phyloP scores from a whole-genome alignment of 2,329 filamentous ascomycete genomes.

The Aspergillus aculeatus region DNA sequence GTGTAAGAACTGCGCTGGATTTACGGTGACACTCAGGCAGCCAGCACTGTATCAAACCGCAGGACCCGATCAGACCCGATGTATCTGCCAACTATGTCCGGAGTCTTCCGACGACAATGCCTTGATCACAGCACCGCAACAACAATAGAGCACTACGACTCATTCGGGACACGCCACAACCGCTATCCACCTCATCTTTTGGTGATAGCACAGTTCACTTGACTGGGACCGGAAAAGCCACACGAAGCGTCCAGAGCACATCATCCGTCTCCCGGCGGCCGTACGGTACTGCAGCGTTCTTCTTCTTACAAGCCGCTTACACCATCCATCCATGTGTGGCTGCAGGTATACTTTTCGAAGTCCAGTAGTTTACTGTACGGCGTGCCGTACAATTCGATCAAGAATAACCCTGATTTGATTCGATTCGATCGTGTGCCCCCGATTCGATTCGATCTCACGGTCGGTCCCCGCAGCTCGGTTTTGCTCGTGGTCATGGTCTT shows the following conservation, averaged over 20 bases:
- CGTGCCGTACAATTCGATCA: neutral
- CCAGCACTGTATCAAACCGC: neutral
- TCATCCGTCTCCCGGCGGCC: neutral
- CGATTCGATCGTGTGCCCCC: too few species aligned
- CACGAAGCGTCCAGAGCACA: neutral
- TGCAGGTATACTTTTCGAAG: neutral
- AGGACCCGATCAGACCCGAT: neutral
- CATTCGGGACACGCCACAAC: neutral
- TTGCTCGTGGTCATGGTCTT: neutral
- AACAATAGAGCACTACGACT: neutral
- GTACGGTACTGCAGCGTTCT: neutral
- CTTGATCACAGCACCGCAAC: neutral
- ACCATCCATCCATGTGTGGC: neutral
- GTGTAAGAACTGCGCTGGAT: neutral
- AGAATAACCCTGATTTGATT: too few species aligned
- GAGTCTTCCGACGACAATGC: neutral
- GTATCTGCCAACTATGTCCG: neutral
- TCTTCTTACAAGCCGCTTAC: neutral
- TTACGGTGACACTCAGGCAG: neutral
- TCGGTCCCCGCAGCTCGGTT: too few species aligned
- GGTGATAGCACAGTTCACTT: too few species aligned
- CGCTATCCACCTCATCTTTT: neutral
- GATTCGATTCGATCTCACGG: too few species aligned
- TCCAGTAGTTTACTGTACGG: neutral
- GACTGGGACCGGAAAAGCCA: too few species aligned